These are phyloP conservation scores for Salvia sclarea DNA, from an alignment of 305 asterid genomes.

Conservation along the genomic window DNA sequence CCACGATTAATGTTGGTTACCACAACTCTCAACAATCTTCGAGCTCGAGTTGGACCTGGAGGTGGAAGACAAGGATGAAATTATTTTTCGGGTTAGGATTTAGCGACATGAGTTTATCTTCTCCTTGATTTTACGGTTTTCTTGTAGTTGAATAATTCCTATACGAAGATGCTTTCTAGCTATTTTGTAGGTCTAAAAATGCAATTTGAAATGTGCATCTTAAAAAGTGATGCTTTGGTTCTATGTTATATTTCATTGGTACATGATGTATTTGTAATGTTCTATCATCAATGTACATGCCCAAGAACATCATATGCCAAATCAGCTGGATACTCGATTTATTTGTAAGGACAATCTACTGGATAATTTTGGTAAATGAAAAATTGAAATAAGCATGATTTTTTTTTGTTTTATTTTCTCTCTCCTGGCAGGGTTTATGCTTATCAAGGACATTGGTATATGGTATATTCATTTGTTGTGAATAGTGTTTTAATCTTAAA, in stretches of 20 bases:
- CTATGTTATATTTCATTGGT: neutral
- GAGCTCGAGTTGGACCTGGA: conserved; percentile 41
- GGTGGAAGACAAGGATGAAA: conserved; percentile 35
- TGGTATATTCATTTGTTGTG: too few species aligned
- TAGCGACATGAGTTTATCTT: conserved; percentile 9
- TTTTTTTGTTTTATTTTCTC: neutral
- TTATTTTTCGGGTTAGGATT: conserved; percentile 12
- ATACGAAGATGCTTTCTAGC: conserved; percentile 21
- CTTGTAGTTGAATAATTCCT: conserved; percentile 27
- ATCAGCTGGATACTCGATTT: neutral
- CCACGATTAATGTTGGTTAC: conserved; percentile 64
- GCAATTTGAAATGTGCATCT: neutral
- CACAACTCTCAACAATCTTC: conserved; percentile 41
- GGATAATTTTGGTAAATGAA: neutral
- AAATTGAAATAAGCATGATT: neutral
- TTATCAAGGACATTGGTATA: neutral
- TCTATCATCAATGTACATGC: neutral
- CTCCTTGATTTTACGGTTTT: neutral
- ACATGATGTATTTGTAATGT: neutral
- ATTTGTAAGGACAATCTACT: neutral
- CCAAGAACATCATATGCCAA: neutral
- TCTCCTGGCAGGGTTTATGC: neutral
- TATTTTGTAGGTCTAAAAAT: neutral
- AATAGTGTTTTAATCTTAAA: too few species aligned
- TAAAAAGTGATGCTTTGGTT: neutral